These are phyloP conservation scores for Trichoderma sp. DNA, from an alignment of 2,329 filamentous ascomycete species.

Conservation along the genomic window DNA sequence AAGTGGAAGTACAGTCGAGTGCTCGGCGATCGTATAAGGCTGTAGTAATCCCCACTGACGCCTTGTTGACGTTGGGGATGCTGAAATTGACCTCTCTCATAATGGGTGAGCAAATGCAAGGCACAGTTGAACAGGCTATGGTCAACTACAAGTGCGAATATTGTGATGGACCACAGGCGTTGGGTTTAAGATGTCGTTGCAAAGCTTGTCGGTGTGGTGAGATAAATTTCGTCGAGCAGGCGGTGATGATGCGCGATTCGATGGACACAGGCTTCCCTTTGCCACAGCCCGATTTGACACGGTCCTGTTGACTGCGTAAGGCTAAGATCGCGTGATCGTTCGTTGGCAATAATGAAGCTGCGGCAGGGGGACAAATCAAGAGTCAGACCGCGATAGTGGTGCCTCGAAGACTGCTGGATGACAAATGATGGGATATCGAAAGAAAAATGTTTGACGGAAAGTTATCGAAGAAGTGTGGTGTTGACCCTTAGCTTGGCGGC, in stretches of 20 bases:
- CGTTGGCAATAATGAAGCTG: neutral
- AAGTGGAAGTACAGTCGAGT: constrained; percentile 95
- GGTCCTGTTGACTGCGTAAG: neutral
- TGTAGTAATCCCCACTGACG: constrained; percentile 96
- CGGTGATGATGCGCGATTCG: neutral
- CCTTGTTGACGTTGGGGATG: constrained; percentile 99
- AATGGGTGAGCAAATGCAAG: constrained; percentile 44
- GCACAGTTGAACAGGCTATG: neutral
- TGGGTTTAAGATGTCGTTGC: neutral
- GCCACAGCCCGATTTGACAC: neutral
- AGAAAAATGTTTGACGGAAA: constrained; percentile 18
- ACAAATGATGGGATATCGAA: constrained; percentile 19
- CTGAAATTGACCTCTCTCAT: constrained; percentile 99
- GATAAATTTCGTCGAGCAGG: neutral
- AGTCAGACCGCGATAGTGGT: neutral
- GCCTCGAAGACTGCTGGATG: constrained; percentile 6
- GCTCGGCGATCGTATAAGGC: constrained; percentile 96
- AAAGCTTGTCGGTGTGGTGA: neutral
- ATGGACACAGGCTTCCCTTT: neutral
- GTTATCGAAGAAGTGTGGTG: constrained; percentile 15
- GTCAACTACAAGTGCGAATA: neutral
- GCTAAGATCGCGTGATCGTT: constrained; percentile 14
- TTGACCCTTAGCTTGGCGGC: constrained; percentile 21
- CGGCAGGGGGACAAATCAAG: neutral
- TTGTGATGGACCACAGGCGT: neutral